These are phyloP conservation scores for Aspergillus egyptiacus DNA, from an alignment of 495 filamentous ascomycete species.

Conservation along the genomic window DNA sequence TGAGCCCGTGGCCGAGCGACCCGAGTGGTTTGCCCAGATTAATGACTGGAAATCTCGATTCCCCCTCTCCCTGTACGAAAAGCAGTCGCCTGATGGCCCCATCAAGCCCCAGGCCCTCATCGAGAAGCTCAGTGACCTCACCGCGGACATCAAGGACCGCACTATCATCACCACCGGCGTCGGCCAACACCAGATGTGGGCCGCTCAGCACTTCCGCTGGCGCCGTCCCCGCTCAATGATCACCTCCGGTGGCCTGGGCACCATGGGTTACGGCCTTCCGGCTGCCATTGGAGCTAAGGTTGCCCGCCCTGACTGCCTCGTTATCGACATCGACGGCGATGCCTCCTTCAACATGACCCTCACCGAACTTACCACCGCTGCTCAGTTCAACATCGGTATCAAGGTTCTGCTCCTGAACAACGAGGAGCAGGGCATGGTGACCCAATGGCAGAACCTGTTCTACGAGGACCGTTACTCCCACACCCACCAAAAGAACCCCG, in stretches of 20 bases:
- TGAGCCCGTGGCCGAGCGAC: constrained; percentile 54
- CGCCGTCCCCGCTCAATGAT: constrained; percentile 78
- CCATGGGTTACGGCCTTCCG: constrained; percentile 92
- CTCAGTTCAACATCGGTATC: constrained; percentile 87
- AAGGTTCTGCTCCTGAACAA: constrained; percentile 94
- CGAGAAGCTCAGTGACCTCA: constrained; percentile 70
- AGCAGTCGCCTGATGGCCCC: constrained; percentile 57
- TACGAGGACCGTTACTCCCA: constrained; percentile 89
- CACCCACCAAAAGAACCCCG: constrained; percentile 83
- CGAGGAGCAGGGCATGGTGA: constrained; percentile 93
- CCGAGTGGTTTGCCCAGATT: constrained; percentile 85
- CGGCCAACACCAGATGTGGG: constrained; percentile 97
- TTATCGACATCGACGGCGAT: constrained; percentile 93
- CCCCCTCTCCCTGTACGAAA: constrained; percentile 70
- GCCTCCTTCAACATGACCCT: constrained; percentile 97
- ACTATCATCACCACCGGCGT: constrained; percentile 89
- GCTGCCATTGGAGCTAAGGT: constrained; percentile 93
- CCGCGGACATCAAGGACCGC: constrained; percentile 63
- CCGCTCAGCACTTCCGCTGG: constrained; percentile 92
- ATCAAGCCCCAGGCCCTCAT: constrained; percentile 91
- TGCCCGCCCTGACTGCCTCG: constrained; percentile 73
- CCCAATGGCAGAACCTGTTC: constrained; percentile 91
- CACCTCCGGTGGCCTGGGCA: constrained; percentile 86
- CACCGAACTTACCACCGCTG: constrained; percentile 82
- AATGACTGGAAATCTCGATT: constrained; percentile 81